These are phyloP conservation scores for Aristolochia contorta DNA, from an alignment of 164 flowering plant genomes.

Conservation along the genomic window DNA sequence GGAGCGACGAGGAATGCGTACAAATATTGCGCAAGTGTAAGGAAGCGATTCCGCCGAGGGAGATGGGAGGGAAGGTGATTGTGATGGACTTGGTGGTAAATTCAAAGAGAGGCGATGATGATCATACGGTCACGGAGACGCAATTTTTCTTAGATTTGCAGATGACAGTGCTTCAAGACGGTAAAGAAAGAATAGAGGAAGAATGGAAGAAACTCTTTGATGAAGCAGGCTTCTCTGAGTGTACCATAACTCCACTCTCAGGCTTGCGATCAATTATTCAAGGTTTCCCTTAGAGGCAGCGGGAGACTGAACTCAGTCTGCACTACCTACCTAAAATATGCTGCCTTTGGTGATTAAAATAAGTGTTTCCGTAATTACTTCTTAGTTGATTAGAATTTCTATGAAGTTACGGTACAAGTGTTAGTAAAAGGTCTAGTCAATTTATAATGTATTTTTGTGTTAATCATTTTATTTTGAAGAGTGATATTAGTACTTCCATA, in stretches of 20 bases:
- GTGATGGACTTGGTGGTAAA: slow-evolving; percentile 32
- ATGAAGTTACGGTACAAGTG: too few species aligned
- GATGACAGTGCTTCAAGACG: slow-evolving; percentile 22
- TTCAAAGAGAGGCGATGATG: neutral
- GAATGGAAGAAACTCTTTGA: slow-evolving; percentile 36
- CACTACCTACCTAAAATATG: too few species aligned
- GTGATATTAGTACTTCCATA: too few species aligned
- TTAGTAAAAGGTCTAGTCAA: too few species aligned
- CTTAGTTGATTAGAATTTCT: too few species aligned
- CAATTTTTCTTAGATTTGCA: slow-evolving; percentile 25
- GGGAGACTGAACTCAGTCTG: too few species aligned
- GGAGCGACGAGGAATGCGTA: slow-evolving; percentile 32
- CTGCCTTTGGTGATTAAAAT: too few species aligned
- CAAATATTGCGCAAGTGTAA: slow-evolving; percentile 28
- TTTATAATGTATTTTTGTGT: too few species aligned
- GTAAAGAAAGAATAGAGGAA: slow-evolving; percentile 27
- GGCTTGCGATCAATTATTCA: slow-evolving; percentile 27
- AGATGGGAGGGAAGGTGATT: slow-evolving; percentile 38
- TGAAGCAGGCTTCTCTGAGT: slow-evolving; percentile 31
- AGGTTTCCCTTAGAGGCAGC: slow-evolving; percentile 22
- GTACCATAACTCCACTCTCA: slow-evolving; percentile 19
- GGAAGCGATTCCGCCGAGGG: slow-evolving; percentile 27
- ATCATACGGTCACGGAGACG: slow-evolving; percentile 15
- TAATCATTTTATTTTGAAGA: too few species aligned
- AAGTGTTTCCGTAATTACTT: too few species aligned